These are phyloP conservation scores for Aureobasidium namibiae DNA, from an alignment of 2,329 filamentous ascomycete species.

Conservation along the genomic window DNA sequence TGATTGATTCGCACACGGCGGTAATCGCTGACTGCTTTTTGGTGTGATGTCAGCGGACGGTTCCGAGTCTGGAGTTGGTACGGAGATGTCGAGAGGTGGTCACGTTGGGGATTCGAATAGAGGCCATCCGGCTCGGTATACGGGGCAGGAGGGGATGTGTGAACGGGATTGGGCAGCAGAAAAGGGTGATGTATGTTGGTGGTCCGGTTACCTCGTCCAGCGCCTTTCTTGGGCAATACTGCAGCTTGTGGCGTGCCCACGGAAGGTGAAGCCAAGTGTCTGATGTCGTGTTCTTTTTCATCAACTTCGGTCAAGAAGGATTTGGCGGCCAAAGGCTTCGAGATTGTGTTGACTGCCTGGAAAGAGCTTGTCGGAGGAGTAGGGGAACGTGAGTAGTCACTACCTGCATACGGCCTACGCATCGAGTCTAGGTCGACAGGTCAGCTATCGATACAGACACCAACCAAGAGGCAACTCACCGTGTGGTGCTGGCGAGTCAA, in stretches of 20 bases:
- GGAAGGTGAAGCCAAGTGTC: conserved; percentile 3
- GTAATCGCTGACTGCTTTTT: conserved; percentile 72
- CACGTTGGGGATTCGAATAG: conserved; percentile 11
- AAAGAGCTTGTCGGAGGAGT: conserved; percentile 28
- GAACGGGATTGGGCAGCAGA: conserved; percentile 21
- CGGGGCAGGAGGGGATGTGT: conserved; percentile 13
- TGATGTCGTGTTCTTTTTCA: background rate
- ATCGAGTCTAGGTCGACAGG: background rate
- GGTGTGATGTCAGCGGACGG: conserved; percentile 70
- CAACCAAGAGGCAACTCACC: background rate
- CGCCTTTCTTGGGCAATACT: conserved; percentile 29
- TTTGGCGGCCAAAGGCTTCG: conserved; percentile 41
- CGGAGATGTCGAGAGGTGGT: conserved; percentile 26
- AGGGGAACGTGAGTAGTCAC: conserved; percentile 40
- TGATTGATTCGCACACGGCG: conserved; percentile 73
- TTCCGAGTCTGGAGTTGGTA: conserved; percentile 45
- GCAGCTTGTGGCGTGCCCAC: conserved; percentile 24
- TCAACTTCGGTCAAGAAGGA: conserved; percentile 42
- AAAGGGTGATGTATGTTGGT: conserved; percentile 21
- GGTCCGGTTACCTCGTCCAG: conserved; percentile 42
- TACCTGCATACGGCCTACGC: conserved; percentile 28
- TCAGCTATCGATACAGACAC: background rate
- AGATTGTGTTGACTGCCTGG: conserved; percentile 29
- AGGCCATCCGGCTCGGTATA: background rate
- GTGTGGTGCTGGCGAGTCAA: conserved; percentile 29